phyloP scores from a whole-genome alignment of 345 rosid species.

The Dipteronia sinensis region DNA sequence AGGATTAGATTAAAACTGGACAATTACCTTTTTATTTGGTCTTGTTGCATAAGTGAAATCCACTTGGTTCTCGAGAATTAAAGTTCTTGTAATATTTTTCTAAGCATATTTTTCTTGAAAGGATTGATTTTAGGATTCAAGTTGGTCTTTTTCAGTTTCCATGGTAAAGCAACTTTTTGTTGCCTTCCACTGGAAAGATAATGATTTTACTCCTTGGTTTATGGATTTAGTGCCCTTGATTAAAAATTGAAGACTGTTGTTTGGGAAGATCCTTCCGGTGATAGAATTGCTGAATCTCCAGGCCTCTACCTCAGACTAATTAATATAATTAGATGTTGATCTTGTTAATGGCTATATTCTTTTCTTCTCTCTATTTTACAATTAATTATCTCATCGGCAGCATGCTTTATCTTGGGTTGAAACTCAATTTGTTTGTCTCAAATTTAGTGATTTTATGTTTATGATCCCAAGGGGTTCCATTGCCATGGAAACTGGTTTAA shows the following conservation, averaged over 20 bases:
- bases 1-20: not conserved
- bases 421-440: not conserved
- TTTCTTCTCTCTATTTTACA: not conserved
- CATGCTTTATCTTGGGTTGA: not conserved
- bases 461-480: not conserved
- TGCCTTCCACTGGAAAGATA: not conserved
- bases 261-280: not conserved
- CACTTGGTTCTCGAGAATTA: not conserved
- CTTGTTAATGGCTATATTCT: not conserved
- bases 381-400: slow-evolving; percentile 1
- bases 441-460: not conserved
- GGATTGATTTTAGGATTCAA: not conserved
- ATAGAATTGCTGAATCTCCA: not conserved
- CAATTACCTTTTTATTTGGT: not conserved
- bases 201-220: not conserved
- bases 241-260: not conserved
- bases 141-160: not conserved
- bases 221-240: not conserved
- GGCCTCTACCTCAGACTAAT: not conserved
- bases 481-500: not conserved
- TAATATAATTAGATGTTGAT: not conserved
- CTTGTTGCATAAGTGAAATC: not conserved
- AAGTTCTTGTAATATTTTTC: not conserved
- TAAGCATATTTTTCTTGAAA: not conserved
- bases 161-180: not conserved